These are phyloP conservation scores for Aspergillus wentii DNA, from an alignment of 495 filamentous ascomycete genomes.

Conservation along the genomic window DNA sequence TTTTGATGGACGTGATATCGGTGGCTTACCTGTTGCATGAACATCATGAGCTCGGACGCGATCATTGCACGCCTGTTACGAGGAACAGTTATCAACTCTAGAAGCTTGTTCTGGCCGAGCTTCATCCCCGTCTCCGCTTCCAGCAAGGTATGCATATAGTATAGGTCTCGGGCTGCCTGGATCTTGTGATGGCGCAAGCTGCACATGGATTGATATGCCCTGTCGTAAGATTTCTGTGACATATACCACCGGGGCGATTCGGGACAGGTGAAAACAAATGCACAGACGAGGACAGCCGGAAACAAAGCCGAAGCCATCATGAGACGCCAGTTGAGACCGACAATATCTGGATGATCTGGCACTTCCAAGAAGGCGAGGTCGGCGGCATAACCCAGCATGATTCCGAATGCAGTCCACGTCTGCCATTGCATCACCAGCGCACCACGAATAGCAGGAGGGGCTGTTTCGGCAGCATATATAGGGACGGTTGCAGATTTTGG, in stretches of 20 bases:
- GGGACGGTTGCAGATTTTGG: conserved; percentile 55
- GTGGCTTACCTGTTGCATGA: conserved; percentile 36
- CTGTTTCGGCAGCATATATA: conserved; percentile 54
- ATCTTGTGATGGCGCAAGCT: conserved; percentile 40
- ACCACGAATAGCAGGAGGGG: conserved; percentile 52
- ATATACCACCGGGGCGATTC: conserved; percentile 68
- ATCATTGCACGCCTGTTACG: conserved; percentile 51
- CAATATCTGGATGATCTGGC: too few relatives aligned
- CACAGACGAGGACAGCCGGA: conserved; percentile 35
- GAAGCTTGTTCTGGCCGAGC: conserved; percentile 40
- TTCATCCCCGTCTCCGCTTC: conserved; percentile 41
- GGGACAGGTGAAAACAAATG: conserved; percentile 56
- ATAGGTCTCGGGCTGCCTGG: conserved; percentile 49
- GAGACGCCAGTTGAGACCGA: conserved; percentile 41
- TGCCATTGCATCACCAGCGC: conserved; percentile 62
- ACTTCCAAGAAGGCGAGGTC: conserved; percentile 59
- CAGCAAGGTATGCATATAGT: conserved; percentile 47
- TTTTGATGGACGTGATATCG: neutral
- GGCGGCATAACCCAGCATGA: conserved; percentile 71
- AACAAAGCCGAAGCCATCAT: conserved; percentile 45
- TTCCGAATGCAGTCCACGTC: conserved; percentile 71
- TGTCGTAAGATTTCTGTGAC: conserved; percentile 44
- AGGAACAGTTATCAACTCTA: conserved; percentile 49
- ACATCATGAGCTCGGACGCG: conserved; percentile 48
- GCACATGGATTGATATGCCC: conserved; percentile 41